phyloP scores from a whole-genome alignment of 208 protist genomes.

The Entamoeba histolytica region DNA sequence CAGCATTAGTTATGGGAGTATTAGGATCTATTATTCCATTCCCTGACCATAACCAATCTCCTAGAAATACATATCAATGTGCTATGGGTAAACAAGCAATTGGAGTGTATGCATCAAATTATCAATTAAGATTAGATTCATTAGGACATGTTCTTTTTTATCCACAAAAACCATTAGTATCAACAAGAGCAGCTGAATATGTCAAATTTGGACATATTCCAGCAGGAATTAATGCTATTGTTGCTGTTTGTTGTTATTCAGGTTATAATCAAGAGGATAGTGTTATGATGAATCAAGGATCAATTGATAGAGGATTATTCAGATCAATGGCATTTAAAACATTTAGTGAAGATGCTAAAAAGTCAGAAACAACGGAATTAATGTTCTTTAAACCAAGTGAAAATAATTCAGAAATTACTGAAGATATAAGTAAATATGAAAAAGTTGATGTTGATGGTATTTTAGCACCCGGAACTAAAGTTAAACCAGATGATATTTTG shows the following conservation, averaged over 20 bases:
- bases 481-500: neutral
- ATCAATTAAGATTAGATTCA: constrained; percentile 79
- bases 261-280: constrained; percentile 99
- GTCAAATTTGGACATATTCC: constrained; percentile 73
- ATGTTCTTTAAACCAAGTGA: neutral
- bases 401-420: neutral
- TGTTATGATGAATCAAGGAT: constrained; percentile 82
- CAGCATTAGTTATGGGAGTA: constrained; percentile 59
- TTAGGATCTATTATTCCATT: constrained; percentile 85
- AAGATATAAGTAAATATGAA: neutral
- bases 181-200: constrained; percentile 22
- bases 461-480: neutral
- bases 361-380: neutral
- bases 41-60: constrained; percentile 99
- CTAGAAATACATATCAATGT: constrained; percentile 98
- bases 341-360: neutral
- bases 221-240: constrained; percentile 93
- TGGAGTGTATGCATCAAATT: constrained; percentile 64
- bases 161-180: constrained; percentile 56
- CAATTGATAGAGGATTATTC: constrained; percentile 74
- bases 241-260: constrained; percentile 95
- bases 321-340: constrained; percentile 3
- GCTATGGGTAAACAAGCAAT: constrained; percentile 99
- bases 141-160: constrained; percentile 86
- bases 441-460: neutral